A percentile compares a stretch with the other conserved stretches of the same genome.
Evolutionary conservation across 148 eudicot genomes (phyloP).

Genomic region (Nyssa sinensis): DNA sequence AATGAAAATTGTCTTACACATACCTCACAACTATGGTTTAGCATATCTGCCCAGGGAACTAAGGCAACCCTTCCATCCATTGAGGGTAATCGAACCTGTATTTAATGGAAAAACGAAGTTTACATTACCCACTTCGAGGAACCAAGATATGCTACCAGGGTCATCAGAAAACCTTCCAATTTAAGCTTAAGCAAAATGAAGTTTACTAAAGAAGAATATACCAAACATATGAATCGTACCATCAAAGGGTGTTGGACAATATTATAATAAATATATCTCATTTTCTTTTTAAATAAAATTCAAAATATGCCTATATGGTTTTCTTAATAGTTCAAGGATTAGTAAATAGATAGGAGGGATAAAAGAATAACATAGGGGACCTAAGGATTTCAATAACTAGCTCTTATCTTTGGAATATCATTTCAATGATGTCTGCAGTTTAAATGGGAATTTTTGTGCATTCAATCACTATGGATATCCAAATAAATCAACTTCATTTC

Average conservation of each 20-base stretch:
- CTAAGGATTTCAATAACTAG: background rate
- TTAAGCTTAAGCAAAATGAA: background rate
- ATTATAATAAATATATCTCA: background rate
- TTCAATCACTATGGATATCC: background rate
- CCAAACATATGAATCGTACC: background rate
- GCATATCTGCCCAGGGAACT: slow-evolving; percentile 99
- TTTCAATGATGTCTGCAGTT: background rate
- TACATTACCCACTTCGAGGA: background rate
- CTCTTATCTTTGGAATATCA: background rate
- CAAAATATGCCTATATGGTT: background rate
- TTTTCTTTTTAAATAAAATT: background rate
- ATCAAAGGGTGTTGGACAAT: background rate
- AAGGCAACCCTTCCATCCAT: slow-evolving; percentile 90
- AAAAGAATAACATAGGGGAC: background rate
- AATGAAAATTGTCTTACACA: background rate
- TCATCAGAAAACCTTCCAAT: background rate
- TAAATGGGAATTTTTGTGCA: background rate
- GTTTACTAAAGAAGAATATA: background rate
- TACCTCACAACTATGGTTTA: slow-evolving; percentile 93
- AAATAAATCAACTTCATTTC: background rate
- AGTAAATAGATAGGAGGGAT: background rate
- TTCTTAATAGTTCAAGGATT: background rate
- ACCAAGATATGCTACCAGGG: background rate
- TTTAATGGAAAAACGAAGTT: slow-evolving; percentile 3
- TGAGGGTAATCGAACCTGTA: slow-evolving; percentile 92